These are phyloP conservation scores for Starmera stellimalicola DNA, from an alignment of 1,139 yeast species.

Conservation along the genomic window DNA sequence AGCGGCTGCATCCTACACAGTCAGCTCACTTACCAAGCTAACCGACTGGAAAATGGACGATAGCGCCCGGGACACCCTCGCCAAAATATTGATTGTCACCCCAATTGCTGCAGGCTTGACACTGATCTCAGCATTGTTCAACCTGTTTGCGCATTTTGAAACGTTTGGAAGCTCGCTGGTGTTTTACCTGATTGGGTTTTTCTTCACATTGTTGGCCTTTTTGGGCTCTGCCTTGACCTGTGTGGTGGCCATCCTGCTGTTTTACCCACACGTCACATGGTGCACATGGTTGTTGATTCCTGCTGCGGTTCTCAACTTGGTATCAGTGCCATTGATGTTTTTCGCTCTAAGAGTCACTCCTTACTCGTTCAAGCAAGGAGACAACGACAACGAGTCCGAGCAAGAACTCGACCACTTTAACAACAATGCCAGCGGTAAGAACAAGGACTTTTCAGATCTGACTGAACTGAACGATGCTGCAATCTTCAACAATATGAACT, in stretches of 20 bases:
- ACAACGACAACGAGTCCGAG: slow-evolving; percentile 18
- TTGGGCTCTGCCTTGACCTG: slow-evolving; percentile 43
- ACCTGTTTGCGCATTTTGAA: slow-evolving; percentile 33
- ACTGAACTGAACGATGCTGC: slow-evolving; percentile 26
- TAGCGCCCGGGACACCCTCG: slow-evolving; percentile 52
- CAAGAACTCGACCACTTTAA: slow-evolving; percentile 5
- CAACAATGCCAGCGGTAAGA: slow-evolving; percentile 7
- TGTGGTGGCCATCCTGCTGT: slow-evolving; percentile 43
- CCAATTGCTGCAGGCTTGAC: slow-evolving; percentile 74
- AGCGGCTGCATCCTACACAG: slow-evolving; percentile 28
- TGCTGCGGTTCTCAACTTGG: slow-evolving; percentile 46
- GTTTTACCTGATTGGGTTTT: slow-evolving; percentile 24
- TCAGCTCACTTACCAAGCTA: slow-evolving; percentile 16
- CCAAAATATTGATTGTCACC: slow-evolving; percentile 64
- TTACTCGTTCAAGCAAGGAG: slow-evolving; percentile 21
- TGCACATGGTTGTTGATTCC: slow-evolving; percentile 62
- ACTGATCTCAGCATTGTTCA: slow-evolving; percentile 38
- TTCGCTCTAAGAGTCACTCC: slow-evolving; percentile 23
- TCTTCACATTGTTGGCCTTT: slow-evolving; percentile 36
- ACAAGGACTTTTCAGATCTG: too few relatives aligned
- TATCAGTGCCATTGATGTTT: slow-evolving; percentile 33
- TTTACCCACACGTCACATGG: slow-evolving; percentile 59
- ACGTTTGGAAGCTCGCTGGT: slow-evolving; percentile 25
- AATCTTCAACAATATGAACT: slow-evolving; percentile 9
- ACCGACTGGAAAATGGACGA: slow-evolving; percentile 42